Evolutionary conservation across 306 rosid species (phyloP).

Genomic region (Mimosa bimucronata): DNA sequence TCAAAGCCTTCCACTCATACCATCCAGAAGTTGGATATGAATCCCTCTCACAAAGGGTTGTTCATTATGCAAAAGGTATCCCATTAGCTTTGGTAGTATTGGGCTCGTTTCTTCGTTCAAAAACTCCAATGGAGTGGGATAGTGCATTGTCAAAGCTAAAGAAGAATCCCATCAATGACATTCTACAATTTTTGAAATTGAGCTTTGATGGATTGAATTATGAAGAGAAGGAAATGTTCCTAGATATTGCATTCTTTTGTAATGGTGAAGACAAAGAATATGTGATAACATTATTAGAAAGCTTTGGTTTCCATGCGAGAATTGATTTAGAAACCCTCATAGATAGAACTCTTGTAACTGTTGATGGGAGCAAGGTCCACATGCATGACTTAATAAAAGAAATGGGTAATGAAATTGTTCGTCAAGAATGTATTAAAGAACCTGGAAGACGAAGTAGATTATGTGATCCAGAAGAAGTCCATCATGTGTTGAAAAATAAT

Average conservation of each 20-base stretch:
- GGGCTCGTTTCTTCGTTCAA: constrained; percentile 2
- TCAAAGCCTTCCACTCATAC: background rate
- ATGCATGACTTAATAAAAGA: constrained; percentile 46
- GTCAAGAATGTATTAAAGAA: constrained; percentile 30
- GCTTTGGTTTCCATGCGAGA: constrained; percentile 20
- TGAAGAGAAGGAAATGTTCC: constrained; percentile 6
- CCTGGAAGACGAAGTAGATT: constrained; percentile 38
- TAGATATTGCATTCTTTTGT: constrained; percentile 9
- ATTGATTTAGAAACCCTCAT: constrained; percentile 20
- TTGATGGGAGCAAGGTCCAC: background rate
- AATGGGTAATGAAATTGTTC: constrained; percentile 40
- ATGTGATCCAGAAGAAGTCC: constrained; percentile 32
- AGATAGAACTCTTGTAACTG: constrained; percentile 33
- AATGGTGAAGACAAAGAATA: background rate
- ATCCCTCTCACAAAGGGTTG: background rate
- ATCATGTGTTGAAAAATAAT: constrained; percentile 29
- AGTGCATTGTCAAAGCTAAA: background rate
- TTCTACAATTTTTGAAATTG: constrained; percentile 6
- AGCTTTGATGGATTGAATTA: background rate
- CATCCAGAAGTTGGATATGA: constrained; percentile 1
- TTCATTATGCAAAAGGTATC: background rate
- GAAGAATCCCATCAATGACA: background rate
- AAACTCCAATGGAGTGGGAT: constrained; percentile 1
- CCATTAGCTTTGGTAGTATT: background rate
- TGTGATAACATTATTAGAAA: constrained; percentile 1